phyloP scores from a whole-genome alignment of 2,329 filamentous ascomycete genomes.

The Neopestalotiopsis sp. region DNA sequence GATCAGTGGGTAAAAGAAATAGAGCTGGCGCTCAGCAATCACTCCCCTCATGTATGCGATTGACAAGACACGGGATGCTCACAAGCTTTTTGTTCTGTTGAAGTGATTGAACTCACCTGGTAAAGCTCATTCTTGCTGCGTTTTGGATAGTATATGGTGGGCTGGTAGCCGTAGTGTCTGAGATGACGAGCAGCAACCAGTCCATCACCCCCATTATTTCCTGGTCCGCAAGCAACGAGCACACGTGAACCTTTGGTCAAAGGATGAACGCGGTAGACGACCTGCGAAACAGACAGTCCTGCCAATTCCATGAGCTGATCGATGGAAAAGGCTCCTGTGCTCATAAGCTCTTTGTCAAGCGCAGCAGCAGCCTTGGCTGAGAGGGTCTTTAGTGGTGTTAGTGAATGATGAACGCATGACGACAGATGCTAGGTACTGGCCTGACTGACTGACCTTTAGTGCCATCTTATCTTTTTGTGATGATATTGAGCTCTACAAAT shows the following conservation, averaged over 20 bases:
- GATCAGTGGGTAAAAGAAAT: conserved; percentile 4
- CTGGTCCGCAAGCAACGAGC: conserved; percentile 89
- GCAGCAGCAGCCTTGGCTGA: conserved; percentile 86
- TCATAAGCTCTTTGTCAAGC: conserved; percentile 95
- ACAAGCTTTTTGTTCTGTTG: background rate
- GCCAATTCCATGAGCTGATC: conserved; percentile 98
- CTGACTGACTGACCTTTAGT: conserved; percentile 13
- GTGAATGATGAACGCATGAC: conserved; percentile 20
- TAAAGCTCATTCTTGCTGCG: conserved; percentile 90
- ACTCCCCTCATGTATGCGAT: background rate
- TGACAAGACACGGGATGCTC: background rate
- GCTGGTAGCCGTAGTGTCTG: conserved; percentile 88
- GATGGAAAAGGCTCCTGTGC: conserved; percentile 82
- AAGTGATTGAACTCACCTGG: conserved; percentile 57
- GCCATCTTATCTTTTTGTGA: background rate
- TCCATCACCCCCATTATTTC: conserved; percentile 85
- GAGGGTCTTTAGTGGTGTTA: conserved; percentile 67
- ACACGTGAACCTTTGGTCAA: conserved; percentile 72
- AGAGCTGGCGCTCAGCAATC: background rate
- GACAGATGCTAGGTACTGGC: background rate
- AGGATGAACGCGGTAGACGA: conserved; percentile 86
- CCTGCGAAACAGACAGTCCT: conserved; percentile 90
- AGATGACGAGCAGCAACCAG: conserved; percentile 93
- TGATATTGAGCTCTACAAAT: background rate
- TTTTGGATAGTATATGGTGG: conserved; percentile 92